Percentiles rank a stretch among this genome's conserved stretches.
These are phyloP conservation scores for Hydnomerulius pinastri DNA, from an alignment of 768 basidiomycete species.

Conservation along the genomic window DNA sequence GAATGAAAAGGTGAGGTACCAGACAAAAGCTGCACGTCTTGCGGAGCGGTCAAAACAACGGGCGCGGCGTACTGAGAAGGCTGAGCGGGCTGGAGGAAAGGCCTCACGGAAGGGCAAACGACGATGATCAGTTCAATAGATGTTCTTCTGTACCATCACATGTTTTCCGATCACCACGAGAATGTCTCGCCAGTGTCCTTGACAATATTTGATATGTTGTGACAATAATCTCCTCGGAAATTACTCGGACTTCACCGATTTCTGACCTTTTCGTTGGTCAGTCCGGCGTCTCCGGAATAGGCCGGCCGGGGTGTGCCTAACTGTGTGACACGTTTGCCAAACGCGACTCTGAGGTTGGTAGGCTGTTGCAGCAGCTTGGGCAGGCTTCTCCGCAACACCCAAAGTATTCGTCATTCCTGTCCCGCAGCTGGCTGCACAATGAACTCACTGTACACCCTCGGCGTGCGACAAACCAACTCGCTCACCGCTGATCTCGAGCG, in stretches of 20 bases:
- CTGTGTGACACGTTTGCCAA: slow-evolving; percentile 5
- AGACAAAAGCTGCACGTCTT: slow-evolving; percentile 68
- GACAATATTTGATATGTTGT: neutral
- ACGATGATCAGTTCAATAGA: slow-evolving; percentile 8
- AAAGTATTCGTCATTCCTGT: neutral
- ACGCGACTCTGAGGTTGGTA: too few species aligned
- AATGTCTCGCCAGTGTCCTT: neutral
- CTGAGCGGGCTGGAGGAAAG: slow-evolving; percentile 69
- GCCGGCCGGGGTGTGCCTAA: slow-evolving; percentile 2
- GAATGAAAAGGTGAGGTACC: slow-evolving; percentile 52
- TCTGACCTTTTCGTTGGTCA: neutral
- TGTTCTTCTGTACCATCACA: slow-evolving; percentile 3
- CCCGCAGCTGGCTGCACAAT: slow-evolving; percentile 44
- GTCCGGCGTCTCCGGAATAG: neutral
- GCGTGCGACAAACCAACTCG: slow-evolving; percentile 88
- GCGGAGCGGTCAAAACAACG: slow-evolving; percentile 63
- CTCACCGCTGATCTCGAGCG: slow-evolving; percentile 86
- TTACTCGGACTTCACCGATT: neutral
- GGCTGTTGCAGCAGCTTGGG: neutral
- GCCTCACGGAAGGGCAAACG: slow-evolving; percentile 41
- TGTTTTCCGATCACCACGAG: neutral
- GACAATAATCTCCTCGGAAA: neutral
- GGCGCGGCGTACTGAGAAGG: slow-evolving; percentile 68
- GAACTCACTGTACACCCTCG: slow-evolving; percentile 95
- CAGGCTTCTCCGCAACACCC: neutral